A percentile compares a stretch with the other conserved stretches of the same genome.
Evolutionary conservation across 2,329 filamentous ascomycete species (phyloP).

Genomic region (Kalmusia sp.): DNA sequence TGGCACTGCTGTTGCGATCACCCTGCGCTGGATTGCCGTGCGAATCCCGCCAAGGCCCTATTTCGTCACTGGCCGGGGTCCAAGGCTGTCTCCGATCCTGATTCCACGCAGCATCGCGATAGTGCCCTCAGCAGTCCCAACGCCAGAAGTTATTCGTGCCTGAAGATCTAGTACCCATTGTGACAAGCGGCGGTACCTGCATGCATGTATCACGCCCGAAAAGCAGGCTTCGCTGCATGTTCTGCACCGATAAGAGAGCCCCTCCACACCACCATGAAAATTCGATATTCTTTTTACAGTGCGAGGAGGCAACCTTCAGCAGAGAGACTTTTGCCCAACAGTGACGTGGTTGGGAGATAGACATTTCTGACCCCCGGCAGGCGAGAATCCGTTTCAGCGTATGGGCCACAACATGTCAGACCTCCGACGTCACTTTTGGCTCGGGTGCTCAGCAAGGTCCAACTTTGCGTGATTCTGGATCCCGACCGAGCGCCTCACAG

Average conservation of each 20-base stretch:
- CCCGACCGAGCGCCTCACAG: slow-evolving; percentile 16
- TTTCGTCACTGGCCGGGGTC: slow-evolving; percentile 43
- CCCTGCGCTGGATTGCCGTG: slow-evolving; percentile 13
- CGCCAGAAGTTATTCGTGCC: slow-evolving; percentile 14
- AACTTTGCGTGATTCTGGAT: slow-evolving; percentile 6
- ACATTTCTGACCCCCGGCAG: background rate
- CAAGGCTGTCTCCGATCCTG: slow-evolving; percentile 19
- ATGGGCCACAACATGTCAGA: background rate
- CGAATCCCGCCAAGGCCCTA: slow-evolving; percentile 26
- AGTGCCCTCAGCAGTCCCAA: slow-evolving; percentile 10
- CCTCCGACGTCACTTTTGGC: slow-evolving; percentile 17
- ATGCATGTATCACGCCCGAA: slow-evolving; percentile 17
- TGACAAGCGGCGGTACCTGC: slow-evolving; percentile 33
- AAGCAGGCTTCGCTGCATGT: background rate
- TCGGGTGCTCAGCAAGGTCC: slow-evolving; percentile 1
- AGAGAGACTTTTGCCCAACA: no score
- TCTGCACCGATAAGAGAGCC: background rate
- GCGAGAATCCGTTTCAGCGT: slow-evolving; percentile 3
- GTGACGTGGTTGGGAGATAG: background rate
- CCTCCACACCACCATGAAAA: background rate
- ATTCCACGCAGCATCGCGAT: slow-evolving; percentile 33
- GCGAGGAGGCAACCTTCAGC: background rate
- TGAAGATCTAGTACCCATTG: slow-evolving; percentile 21
- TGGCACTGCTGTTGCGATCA: slow-evolving; percentile 23
- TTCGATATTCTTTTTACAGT: slow-evolving; percentile 3